Evolutionary conservation across 768 basidiomycete genomes (phyloP).

Genomic region (Hortiboletus flavorubellus): DNA sequence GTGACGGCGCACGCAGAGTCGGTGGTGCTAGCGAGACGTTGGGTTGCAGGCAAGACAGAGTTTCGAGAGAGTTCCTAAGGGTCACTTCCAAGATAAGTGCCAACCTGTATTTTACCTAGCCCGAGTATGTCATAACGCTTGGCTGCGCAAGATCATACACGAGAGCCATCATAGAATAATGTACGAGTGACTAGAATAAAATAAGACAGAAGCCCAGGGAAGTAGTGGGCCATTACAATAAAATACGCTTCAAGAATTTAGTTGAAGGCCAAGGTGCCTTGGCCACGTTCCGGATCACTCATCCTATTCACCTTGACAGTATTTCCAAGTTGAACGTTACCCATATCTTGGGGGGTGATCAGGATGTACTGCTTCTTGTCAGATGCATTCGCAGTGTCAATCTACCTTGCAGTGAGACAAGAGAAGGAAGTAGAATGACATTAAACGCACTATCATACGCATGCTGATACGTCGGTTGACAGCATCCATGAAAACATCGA

Average conservation of each 20-base stretch:
- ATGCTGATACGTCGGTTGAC: constrained; percentile 89
- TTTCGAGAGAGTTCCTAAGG: not conserved
- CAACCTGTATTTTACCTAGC: not conserved
- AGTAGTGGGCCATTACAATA: not conserved
- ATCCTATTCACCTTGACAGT: constrained; percentile 75
- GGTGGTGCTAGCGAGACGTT: constrained; percentile 7
- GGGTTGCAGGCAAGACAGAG: constrained; percentile 5
- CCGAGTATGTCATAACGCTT: not conserved
- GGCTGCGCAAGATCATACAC: not conserved
- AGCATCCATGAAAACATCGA: constrained; percentile 98
- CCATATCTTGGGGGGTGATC: constrained; percentile 95
- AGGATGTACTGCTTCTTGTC: constrained; percentile 91
- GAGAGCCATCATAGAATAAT: not conserved
- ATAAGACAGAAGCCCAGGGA: not conserved
- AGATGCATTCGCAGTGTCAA: constrained; percentile 84
- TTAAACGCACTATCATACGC: constrained; percentile 79
- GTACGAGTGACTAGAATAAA: constrained; percentile 8
- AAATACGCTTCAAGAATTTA: constrained; percentile 6
- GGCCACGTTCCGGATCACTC: constrained; percentile 74
- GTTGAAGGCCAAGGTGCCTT: constrained; percentile 41
- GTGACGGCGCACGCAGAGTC: not conserved
- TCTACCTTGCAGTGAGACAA: constrained; percentile 40
- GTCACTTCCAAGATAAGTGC: not conserved
- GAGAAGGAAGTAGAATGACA: not conserved
- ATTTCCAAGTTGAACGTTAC: constrained; percentile 60